A percentile compares a stretch with the other conserved stretches of the same genome.
Conservation (phyloP, 1,139 yeast genomes). For the Sugiyamaella neomexicana region DNA sequence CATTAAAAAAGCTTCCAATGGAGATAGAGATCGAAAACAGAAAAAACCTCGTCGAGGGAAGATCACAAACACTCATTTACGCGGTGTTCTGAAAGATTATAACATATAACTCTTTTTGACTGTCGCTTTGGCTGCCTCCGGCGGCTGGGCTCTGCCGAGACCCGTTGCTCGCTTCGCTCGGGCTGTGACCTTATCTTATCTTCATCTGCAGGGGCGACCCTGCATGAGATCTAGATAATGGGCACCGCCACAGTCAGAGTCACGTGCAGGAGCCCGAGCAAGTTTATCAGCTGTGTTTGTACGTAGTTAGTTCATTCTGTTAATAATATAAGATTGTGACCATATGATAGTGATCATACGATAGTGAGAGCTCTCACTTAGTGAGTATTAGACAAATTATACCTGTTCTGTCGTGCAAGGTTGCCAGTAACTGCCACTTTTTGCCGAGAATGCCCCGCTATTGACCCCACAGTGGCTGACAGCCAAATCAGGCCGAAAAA, state of each 20-base stretch:
- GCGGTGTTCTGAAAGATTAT: constrained; percentile 90
- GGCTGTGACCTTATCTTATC: neutral
- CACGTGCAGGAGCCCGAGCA: no score
- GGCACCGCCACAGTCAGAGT: no score
- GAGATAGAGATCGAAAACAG: constrained; percentile 67
- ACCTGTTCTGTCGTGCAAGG: neutral
- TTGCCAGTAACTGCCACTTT: constrained; percentile 1
- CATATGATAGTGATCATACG: no score
- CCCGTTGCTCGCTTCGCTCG: neutral
- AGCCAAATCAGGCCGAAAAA: neutral
- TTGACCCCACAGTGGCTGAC: neutral
- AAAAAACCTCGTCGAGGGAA: constrained; percentile 91
- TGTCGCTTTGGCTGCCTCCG: neutral
- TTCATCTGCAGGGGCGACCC: neutral
- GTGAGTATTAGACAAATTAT: no score
- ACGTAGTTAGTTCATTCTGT: no score
- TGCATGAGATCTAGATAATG: no score
- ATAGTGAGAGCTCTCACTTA: no score
- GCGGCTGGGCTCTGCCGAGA: neutral
- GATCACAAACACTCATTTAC: constrained; percentile 94
- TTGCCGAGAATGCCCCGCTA: neutral
- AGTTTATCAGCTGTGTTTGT: no score
- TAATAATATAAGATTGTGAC: neutral
- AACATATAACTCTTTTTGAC: constrained; percentile 17
- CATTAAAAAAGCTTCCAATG: constrained; percentile 55